Evolutionary conservation across 306 rosid species (phyloP).

Genomic region (Sicyos edulis): DNA sequence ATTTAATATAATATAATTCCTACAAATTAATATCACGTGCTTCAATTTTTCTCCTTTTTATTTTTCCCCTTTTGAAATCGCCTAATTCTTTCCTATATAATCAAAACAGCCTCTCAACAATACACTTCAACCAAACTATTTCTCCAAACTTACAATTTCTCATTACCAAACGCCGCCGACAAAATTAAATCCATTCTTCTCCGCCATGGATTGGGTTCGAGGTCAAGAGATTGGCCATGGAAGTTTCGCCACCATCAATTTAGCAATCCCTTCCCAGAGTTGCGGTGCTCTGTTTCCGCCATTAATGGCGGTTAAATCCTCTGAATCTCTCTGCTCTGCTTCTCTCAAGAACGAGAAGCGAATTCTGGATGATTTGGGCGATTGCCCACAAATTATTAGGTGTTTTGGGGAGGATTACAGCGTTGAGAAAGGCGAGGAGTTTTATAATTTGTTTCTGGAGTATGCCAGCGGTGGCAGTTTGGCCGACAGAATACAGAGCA

Average conservation of each 20-base stretch:
- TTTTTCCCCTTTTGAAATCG: neutral
- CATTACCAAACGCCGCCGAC: neutral
- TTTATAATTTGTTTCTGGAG: constrained; percentile 56
- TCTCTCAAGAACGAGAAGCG: constrained; percentile 51
- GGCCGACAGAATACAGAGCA: constrained; percentile 37
- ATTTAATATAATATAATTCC: too few species aligned
- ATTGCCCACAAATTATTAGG: constrained; percentile 39
- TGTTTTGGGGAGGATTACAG: constrained; percentile 44
- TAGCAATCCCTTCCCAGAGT: constrained; percentile 30
- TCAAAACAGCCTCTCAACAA: neutral
- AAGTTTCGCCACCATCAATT: constrained; percentile 58
- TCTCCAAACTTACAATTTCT: neutral
- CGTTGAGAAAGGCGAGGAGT: constrained; percentile 36
- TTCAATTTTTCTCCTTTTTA: neutral
- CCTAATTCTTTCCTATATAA: constrained; percentile 6
- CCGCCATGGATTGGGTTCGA: constrained; percentile 68
- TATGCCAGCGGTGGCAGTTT: constrained; percentile 57
- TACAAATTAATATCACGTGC: constrained; percentile 13
- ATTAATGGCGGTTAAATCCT: constrained; percentile 52
- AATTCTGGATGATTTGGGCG: constrained; percentile 36
- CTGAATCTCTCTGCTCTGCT: constrained; percentile 18
- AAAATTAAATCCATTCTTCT: neutral
- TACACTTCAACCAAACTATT: neutral
- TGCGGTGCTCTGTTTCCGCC: constrained; percentile 15
- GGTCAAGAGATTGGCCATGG: constrained; percentile 63